A percentile compares a stretch with the other conserved stretches of the same genome.
Conservation (phyloP, 441 rosid species). For the Isatis lusitanica region DNA sequence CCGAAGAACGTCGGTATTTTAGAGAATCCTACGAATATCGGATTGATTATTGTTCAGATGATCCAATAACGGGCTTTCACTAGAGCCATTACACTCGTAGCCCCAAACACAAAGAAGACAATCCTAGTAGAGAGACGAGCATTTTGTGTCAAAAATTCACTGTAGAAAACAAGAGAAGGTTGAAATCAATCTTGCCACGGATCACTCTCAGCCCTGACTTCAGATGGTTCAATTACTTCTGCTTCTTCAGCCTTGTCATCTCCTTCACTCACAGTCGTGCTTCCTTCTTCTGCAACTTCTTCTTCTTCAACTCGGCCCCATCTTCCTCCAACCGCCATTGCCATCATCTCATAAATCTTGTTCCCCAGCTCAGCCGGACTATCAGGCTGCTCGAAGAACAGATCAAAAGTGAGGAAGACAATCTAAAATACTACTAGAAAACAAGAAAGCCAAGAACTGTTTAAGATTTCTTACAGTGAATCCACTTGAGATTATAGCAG, state of each 20-base stretch:
- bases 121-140: neutral
- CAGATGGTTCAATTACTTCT: slow-evolving; percentile 87
- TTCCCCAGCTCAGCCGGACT: slow-evolving; percentile 91
- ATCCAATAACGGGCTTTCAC: slow-evolving; percentile 3
- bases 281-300: slow-evolving; percentile 40
- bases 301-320: slow-evolving; percentile 84
- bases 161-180: neutral
- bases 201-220: slow-evolving; percentile 81
- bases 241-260: slow-evolving; percentile 38
- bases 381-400: slow-evolving; percentile 66
- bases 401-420: neutral
- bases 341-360: slow-evolving; percentile 98
- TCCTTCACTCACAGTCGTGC: slow-evolving; percentile 4
- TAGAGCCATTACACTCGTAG: slow-evolving; percentile 12
- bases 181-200: slow-evolving; percentile 73
- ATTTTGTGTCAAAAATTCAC: slow-evolving; percentile 15
- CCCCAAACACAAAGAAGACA: slow-evolving; percentile 6
- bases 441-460: neutral
- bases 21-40: neutral
- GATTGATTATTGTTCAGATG: neutral
- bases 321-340: slow-evolving; percentile 95
- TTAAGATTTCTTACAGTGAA: slow-evolving; percentile 60
- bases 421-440: neutral
- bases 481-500: slow-evolving; percentile 95
- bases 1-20: too few relatives aligned